Percentiles rank a stretch among this genome's conserved stretches.
phyloP scores from a whole-genome alignment of 768 basidiomycete species.

The Kwoniella sp. region DNA sequence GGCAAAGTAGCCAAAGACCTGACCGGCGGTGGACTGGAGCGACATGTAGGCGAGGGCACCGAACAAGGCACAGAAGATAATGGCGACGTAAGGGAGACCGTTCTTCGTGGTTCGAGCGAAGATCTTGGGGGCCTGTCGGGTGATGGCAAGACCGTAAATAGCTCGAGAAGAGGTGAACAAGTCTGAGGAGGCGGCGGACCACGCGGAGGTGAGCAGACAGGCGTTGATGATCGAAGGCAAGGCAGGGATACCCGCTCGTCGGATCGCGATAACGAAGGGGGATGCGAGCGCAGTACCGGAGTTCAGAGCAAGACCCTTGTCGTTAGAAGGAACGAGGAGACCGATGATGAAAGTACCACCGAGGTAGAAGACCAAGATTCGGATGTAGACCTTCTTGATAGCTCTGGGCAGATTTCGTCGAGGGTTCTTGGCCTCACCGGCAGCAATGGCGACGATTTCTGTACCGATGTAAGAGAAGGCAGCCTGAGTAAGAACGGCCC shows the following conservation, averaged over 20 bases:
- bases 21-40: conserved; percentile 65
- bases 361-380: conserved; percentile 72
- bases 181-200: conserved; percentile 88
- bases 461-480: conserved; percentile 88
- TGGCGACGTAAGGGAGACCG: conserved; percentile 75
- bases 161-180: conserved; percentile 77
- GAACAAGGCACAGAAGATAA: conserved; percentile 71
- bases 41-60: conserved; percentile 72
- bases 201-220: conserved; percentile 79
- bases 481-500: conserved; percentile 74
- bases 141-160: conserved; percentile 77
- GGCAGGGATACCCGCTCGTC: conserved; percentile 75
- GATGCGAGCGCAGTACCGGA: conserved; percentile 70
- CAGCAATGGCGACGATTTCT: conserved; percentile 73
- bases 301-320: conserved; percentile 61
- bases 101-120: conserved; percentile 69
- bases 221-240: conserved; percentile 70
- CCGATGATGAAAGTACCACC: conserved; percentile 74
- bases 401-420: conserved; percentile 67
- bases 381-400: conserved; percentile 69
- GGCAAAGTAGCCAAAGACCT: conserved; percentile 74
- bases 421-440: conserved; percentile 75
- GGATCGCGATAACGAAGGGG: conserved; percentile 83
- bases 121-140: conserved; percentile 78
- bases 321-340: conserved; percentile 66